Base-by-base conservation (phyloP, 352 stramenopile species). In the Pythium sukuiense region DNA sequence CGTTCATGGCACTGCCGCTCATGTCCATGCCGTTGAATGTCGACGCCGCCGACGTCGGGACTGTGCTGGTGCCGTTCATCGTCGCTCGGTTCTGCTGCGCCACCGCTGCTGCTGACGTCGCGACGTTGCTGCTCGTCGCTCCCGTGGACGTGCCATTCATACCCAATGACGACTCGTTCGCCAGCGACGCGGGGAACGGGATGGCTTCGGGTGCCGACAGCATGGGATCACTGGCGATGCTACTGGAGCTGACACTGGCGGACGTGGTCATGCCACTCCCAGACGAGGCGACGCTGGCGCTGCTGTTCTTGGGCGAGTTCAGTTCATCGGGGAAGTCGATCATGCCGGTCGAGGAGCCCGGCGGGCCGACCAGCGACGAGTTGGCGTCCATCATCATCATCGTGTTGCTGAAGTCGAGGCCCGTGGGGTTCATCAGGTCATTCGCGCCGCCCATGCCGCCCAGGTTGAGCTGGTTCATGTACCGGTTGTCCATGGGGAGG, bases 281-380 rank as follows among this genome's bases (percentile, higher is more conserved):
- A 24, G 53, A 30, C 20, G 29, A 29, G 32, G 52, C 27, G 5
- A 13, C 33, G 49, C 29, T 59, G 39, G 29, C 62, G 14, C 5
- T 46, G 29, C 30, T 69, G 45, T 61, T 76, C 60, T 76, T 85
- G 29, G 86, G 82, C 45, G 87, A 91, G 56, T 95, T 92, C n/a
- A 95, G 76, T 55, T 95, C 87, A 37, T 93, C 87, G 0, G 87
- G 87, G 62, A 95, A 94, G 58, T 94, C 87, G 37, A 95, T 93
- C 65, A 93, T 87, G 4, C 79, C 87, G 5, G 76, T 76, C 11
- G 69, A 71, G 24, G 69, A 75, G 26, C 69, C 69, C 1, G 69
- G 60, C n/a, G 68, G 59, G 18, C 68, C 68, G 39, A 71, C 32
- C 35, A 63, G 11, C 13, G 53, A 59, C 39, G 59, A 20, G 63